A percentile compares a stretch with the other conserved stretches of the same genome.
These are phyloP conservation scores for Puccinia novopanici DNA, from an alignment of 1,284 basidiomycete genomes.

Conservation along the genomic window DNA sequence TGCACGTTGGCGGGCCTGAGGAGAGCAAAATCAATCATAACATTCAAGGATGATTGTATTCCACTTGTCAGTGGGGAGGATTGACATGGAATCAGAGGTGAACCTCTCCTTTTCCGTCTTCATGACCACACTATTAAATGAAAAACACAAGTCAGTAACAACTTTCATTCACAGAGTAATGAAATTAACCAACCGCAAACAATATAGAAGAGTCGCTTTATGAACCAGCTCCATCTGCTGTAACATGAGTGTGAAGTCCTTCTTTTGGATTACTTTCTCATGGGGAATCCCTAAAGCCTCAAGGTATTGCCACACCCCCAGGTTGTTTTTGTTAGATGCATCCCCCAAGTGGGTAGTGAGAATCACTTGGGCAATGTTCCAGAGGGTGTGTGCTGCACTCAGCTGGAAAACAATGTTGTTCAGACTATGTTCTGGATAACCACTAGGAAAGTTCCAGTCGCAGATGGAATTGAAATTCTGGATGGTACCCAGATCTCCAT, in stretches of 20 bases:
- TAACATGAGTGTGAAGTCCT: constrained; percentile 12
- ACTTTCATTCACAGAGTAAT: background rate
- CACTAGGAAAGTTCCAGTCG: background rate
- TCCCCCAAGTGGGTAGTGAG: constrained; percentile 3
- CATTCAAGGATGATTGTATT: constrained; percentile 5
- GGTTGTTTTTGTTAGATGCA: background rate
- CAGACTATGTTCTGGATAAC: background rate
- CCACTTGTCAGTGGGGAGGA: background rate
- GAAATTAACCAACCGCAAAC: background rate
- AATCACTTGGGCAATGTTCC: background rate
- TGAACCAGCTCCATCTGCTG: background rate
- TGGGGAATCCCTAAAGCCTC: constrained; percentile 7
- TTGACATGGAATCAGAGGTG: background rate
- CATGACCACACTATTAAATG: constrained; percentile 6
- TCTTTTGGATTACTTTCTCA: constrained; percentile 26
- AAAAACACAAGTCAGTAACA: background rate
- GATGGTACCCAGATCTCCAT: background rate
- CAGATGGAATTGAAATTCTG: background rate
- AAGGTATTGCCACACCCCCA: constrained; percentile 24
- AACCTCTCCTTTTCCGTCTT: background rate
- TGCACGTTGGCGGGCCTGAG: background rate
- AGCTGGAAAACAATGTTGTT: background rate
- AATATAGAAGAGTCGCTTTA: background rate
- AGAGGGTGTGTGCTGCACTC: background rate
- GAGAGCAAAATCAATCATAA: constrained; percentile 4